A percentile compares a stretch with the other conserved stretches of the same genome.
phyloP scores from a whole-genome alignment of 768 basidiomycete genomes.

The Gloeostereum incarnatum region DNA sequence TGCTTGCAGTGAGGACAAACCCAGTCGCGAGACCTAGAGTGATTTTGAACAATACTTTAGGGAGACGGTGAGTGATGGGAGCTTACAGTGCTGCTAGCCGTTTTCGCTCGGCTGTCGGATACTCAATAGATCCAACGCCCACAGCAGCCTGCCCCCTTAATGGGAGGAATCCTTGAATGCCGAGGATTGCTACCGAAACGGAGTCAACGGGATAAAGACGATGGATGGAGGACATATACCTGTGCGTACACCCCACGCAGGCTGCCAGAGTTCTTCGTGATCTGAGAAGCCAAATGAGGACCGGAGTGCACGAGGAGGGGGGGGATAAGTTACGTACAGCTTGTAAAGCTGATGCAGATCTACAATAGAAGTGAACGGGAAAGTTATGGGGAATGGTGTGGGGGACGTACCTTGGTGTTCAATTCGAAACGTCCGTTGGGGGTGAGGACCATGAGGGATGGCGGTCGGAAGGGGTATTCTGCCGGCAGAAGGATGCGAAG shows the following conservation, averaged over 20 bases:
- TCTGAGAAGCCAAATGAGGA: conserved; percentile 32
- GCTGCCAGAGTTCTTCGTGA: conserved; percentile 97
- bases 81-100: conserved; percentile 70
- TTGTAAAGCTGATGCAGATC: conserved; percentile 94
- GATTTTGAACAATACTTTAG: conserved; percentile 8
- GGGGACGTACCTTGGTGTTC: conserved; percentile 73
- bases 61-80: not conserved
- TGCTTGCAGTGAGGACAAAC: conserved; percentile 64
- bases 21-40: conserved; percentile 72
- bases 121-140: conserved; percentile 83
- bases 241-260: conserved; percentile 96
- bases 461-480: conserved; percentile 95
- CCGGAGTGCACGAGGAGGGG: not conserved
- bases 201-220: not conserved
- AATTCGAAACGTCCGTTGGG: conserved; percentile 96
- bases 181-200: conserved; percentile 59
- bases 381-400: not conserved
- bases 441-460: conserved; percentile 92
- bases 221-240: conserved; percentile 32
- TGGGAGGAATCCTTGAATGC: conserved; percentile 84
- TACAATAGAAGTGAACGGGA: conserved; percentile 18
- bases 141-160: conserved; percentile 81
- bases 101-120: conserved; percentile 64
- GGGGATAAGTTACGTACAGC: conserved; percentile 40
- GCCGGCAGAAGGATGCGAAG: conserved; percentile 85